Conservation (phyloP, 805 yeast species). For the Cyberlindnera galapagoensis region DNA sequence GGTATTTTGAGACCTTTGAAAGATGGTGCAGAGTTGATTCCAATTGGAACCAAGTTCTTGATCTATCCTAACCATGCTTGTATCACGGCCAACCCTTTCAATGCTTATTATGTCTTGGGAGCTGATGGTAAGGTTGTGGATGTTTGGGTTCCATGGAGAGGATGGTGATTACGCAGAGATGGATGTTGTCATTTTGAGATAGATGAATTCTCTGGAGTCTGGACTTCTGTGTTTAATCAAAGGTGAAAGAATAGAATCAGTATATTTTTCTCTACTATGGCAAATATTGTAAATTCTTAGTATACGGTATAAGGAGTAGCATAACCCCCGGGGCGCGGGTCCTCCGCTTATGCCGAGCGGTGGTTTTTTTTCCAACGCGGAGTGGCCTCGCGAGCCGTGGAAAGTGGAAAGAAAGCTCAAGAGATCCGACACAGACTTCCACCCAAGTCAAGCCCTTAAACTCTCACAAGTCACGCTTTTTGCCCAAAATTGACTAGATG, state of each 20-base stretch:
- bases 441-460: background rate
- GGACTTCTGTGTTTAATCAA: too few species aligned
- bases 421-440: too few species aligned
- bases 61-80: slow-evolving; percentile 69
- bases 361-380: slow-evolving; percentile 1
- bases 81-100: slow-evolving; percentile 56
- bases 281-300: too few species aligned
- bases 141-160: slow-evolving; percentile 60
- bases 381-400: slow-evolving; percentile 1
- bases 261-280: too few species aligned
- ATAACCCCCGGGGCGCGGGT: too few species aligned
- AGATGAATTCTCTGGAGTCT: too few species aligned
- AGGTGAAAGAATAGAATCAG: too few species aligned
- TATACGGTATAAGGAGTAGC: too few species aligned
- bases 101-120: slow-evolving; percentile 48
- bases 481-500: slow-evolving; percentile 7
- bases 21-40: slow-evolving; percentile 30
- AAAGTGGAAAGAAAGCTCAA: slow-evolving; percentile 2
- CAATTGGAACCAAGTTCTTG: slow-evolving; percentile 47
- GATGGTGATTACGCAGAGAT: slow-evolving; percentile 36
- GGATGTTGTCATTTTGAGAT: too few species aligned
- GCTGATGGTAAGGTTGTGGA: slow-evolving; percentile 45
- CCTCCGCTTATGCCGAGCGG: slow-evolving; percentile 2
- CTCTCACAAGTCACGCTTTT: background rate
- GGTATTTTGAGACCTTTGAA: slow-evolving; percentile 54